Evolutionary conservation across 257 asterid genomes (phyloP).

Genomic region (Rhazya stricta): DNA sequence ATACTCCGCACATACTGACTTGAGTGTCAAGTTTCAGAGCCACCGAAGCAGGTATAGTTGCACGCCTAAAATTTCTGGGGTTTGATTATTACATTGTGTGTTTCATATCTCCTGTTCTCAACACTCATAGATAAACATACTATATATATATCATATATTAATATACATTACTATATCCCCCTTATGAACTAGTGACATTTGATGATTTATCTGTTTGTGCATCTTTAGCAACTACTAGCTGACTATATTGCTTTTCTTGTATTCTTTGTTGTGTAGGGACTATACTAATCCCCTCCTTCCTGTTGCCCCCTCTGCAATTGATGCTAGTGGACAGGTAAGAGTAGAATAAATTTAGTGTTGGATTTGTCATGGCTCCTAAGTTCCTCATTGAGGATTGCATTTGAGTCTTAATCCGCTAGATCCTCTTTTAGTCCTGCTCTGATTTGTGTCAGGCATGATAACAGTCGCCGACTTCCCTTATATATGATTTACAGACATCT

Average conservation of each 20-base stretch:
- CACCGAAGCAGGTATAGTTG: slow-evolving; percentile 45
- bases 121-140: too few species aligned
- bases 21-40: slow-evolving; percentile 91
- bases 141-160: too few species aligned
- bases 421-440: not conserved
- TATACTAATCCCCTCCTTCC: slow-evolving; percentile 88
- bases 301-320: slow-evolving; percentile 93
- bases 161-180: too few species aligned
- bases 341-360: slow-evolving; percentile 1
- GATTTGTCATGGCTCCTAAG: not conserved
- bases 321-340: slow-evolving; percentile 86
- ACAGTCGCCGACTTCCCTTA: not conserved
- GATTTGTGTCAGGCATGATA: not conserved
- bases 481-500: not conserved
- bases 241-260: too few species aligned
- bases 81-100: not conserved
- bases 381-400: not conserved
- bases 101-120: too few species aligned
- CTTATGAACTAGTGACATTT: not conserved
- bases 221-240: not conserved
- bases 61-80: not conserved
- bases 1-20: slow-evolving; percentile 92
- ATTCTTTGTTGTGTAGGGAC: too few species aligned
- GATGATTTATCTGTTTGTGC: not conserved
- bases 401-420: not conserved